These are phyloP conservation scores for Dipodascopsis uninucleata DNA, from an alignment of 805 yeast species.

Conservation along the genomic window DNA sequence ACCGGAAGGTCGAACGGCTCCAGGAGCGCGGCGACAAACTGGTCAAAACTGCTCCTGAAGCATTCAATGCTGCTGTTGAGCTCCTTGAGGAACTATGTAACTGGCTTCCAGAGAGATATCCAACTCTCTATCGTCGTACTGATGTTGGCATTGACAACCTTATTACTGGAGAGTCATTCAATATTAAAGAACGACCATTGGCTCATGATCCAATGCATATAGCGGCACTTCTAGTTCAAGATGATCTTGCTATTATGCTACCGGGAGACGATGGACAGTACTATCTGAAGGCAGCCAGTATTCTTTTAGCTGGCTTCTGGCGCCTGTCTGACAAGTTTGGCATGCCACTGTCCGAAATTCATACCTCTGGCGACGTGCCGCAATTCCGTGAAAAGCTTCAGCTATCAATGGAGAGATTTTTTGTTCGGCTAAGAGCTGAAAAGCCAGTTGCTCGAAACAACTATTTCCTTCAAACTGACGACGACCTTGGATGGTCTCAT, in stretches of 20 bases:
- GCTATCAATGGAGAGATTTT: slow-evolving; percentile 64
- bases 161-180: slow-evolving; percentile 51
- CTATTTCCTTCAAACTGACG: slow-evolving; percentile 63
- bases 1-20: slow-evolving; percentile 50
- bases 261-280: slow-evolving; percentile 58
- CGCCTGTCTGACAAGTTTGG: slow-evolving; percentile 57
- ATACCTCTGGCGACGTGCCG: slow-evolving; percentile 66
- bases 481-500: slow-evolving; percentile 58
- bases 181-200: slow-evolving; percentile 36
- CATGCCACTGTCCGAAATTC: slow-evolving; percentile 54
- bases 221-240: slow-evolving; percentile 57
- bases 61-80: slow-evolving; percentile 49
- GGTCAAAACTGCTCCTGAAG: slow-evolving; percentile 33
- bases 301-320: slow-evolving; percentile 66
- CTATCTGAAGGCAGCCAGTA: slow-evolving; percentile 56
- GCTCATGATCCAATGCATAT: slow-evolving; percentile 54
- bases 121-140: slow-evolving; percentile 47
- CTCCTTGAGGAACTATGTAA: slow-evolving; percentile 50
- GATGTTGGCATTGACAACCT: slow-evolving; percentile 49
- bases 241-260: slow-evolving; percentile 64
- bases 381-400: slow-evolving; percentile 56
- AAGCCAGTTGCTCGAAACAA: slow-evolving; percentile 61
- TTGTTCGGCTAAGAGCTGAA: slow-evolving; percentile 53
- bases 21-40: slow-evolving; percentile 46
- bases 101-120: slow-evolving; percentile 57